Evolutionary conservation across 2,329 filamentous ascomycete genomes (phyloP).

Genomic region (Nannizziopsis arthrosporioides): DNA sequence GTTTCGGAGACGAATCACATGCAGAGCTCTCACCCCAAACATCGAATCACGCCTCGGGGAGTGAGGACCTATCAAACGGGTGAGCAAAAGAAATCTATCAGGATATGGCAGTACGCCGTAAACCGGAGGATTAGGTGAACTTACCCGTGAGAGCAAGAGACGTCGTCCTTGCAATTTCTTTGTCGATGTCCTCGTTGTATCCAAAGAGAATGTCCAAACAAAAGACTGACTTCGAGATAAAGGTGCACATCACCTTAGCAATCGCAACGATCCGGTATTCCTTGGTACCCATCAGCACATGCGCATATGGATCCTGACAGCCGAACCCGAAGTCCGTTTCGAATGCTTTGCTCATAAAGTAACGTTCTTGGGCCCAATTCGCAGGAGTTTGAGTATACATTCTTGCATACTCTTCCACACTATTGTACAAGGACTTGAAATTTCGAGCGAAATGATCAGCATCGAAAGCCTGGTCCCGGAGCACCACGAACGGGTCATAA

Average conservation of each 20-base stretch:
- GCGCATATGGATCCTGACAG: background rate
- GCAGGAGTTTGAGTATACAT: slow-evolving; percentile 3
- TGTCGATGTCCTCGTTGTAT: slow-evolving; percentile 16
- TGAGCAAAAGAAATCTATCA: background rate
- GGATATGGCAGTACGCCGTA: background rate
- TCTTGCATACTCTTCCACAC: slow-evolving; percentile 3
- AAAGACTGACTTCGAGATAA: slow-evolving; percentile 18
- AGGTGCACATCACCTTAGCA: slow-evolving; percentile 23
- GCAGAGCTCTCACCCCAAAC: slow-evolving; percentile 16
- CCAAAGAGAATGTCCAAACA: slow-evolving; percentile 19
- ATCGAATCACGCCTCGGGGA: slow-evolving; percentile 16
- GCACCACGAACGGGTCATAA: background rate
- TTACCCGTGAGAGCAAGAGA: slow-evolving; percentile 17
- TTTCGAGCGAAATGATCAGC: slow-evolving; percentile 12
- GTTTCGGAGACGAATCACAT: slow-evolving; percentile 17
- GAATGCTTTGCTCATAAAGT: background rate
- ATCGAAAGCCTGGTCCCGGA: background rate
- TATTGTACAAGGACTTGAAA: slow-evolving; percentile 3
- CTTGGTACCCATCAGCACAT: slow-evolving; percentile 17
- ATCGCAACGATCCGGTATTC: slow-evolving; percentile 19
- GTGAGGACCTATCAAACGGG: background rate
- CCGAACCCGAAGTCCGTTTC: background rate
- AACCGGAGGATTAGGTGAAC: background rate
- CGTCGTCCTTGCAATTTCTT: slow-evolving; percentile 15
- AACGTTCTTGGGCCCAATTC: background rate